Base-by-base conservation (phyloP, 768 basidiomycete species). In the Basidioascus undulatus region DNA sequence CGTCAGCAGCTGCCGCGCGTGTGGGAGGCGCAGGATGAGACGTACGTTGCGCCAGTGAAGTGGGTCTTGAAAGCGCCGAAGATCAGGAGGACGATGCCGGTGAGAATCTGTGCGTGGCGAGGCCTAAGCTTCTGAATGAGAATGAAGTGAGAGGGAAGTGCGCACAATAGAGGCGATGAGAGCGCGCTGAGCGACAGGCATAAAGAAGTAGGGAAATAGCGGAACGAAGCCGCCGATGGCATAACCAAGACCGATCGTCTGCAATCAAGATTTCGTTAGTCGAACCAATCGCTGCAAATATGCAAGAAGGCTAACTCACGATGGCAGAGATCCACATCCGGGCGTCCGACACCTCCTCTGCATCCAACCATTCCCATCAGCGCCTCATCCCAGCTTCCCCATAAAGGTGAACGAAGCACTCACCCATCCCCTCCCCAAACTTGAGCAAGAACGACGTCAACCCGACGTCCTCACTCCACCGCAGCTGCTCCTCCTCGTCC, bases 201-300 rank as follows among this genome's bases (percentile, higher is more conserved):
- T 21, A 23, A 26, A 19, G 28, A 37, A 34, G 61, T 92, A 89
- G 9, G 84, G 84, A 9, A 86, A 50, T 27, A 98, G 68, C 1
- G 92, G 92, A 51, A 96, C 79, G 41, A 87, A 65, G 24, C 92
- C 92, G 34, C 92, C 92, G 41, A 89, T 39, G 46, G 87, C 74
- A 62, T 96, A 89, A 13, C 13, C n/a, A n/a, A n/a, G n/a, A n/a
- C n/a, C n/a, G n/a, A n/a, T n/a, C n/a, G n/a, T n/a, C n/a, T n/a
- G n/a, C n/a, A n/a, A n/a, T n/a, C n/a, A n/a, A n/a, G n/a, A n/a
- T n/a, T n/a, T n/a, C n/a, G n/a, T n/a, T n/a, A n/a, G n/a, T n/a
- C n/a, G n/a, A n/a, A n/a, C n/a, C n/a, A n/a, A n/a, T n/a, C n/a
- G n/a, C n/a, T n/a, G n/a, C n/a, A n/a, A n/a, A n/a, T n/a, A n/a